Evolutionary conservation across 2,329 filamentous ascomycete species (phyloP).

Genomic region (Aspergillus viridinutans): DNA sequence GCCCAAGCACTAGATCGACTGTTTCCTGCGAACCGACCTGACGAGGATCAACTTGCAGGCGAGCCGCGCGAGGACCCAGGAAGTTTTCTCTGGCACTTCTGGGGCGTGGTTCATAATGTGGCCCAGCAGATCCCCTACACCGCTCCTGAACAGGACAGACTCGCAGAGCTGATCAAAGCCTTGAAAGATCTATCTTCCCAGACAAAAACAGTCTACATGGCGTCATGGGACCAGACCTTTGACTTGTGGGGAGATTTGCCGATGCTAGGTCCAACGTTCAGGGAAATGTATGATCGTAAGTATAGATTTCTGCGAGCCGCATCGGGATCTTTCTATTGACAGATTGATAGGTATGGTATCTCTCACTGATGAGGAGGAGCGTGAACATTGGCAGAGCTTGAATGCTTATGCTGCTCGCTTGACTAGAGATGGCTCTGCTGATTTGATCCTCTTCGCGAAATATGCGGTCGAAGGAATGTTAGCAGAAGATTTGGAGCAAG

Average conservation of each 20-base stretch:
- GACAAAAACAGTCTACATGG: neutral
- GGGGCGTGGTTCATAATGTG: neutral
- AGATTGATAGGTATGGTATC: neutral
- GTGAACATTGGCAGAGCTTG: neutral
- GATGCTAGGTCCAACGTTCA: neutral
- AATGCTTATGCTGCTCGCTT: neutral
- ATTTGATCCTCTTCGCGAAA: neutral
- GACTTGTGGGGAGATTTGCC: neutral
- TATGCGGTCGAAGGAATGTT: neutral
- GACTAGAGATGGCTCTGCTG: neutral
- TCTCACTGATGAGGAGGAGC: neutral
- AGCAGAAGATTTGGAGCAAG: neutral
- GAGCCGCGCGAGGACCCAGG: neutral
- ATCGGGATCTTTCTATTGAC: neutral
- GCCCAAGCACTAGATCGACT: neutral
- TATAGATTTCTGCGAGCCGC: neutral
- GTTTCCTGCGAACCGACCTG: neutral
- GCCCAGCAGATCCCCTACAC: neutral
- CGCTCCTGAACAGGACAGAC: neutral
- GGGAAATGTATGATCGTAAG: conserved; percentile 1
- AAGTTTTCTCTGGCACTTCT: conserved; percentile 1
- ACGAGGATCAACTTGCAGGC: neutral
- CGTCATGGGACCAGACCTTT: neutral
- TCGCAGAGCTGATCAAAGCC: neutral
- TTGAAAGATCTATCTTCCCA: neutral